Base-by-base conservation (phyloP, 1,284 basidiomycete species). In the Schizophyllum commune region DNA sequence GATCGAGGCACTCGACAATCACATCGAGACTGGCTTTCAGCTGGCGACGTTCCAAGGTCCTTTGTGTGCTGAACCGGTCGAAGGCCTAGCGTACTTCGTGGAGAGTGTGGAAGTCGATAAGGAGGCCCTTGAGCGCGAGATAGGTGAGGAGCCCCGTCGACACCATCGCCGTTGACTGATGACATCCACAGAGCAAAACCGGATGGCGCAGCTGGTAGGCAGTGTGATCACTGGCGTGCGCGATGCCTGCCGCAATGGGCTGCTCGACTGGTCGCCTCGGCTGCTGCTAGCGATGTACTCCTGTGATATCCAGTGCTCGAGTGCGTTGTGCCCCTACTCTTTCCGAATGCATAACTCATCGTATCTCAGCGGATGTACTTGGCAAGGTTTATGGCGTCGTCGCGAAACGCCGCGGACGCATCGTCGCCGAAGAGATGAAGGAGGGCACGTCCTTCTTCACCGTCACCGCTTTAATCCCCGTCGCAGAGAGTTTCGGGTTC, bases 221-320 rank as follows among this genome's bases (percentile, higher is more conserved):
- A 94, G 93, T 7, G 78, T 98, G 58, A 96, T 98, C 68, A 92
- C 96, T 17, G 83, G 88, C 6, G 86, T 95, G 54, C 84, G 91
- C 70, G 97, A 99, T 69, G 89, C 92, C 0, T 98, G 94, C 70
- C 83, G 91, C 62, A 87, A 86, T 65, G 95, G 91, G 0, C 73
- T 99, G 64, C 78, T 99, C 56, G 97, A 99, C 74, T 99, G 97
- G 97, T 97, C 94, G 7, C 97, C 97, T 17, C 83, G 97, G 53
- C 82, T 99, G 66, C 94, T 97, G 88, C 79, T 99, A 60, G 97
- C 97, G 1, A 98, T 98, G 94, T 99, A 99, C 75, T 90, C 91
- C 5, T 99, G 97, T 75, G 96, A 99, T 71, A 98, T 99, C 64
- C 97, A 98, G 77, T 94, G 96, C 1, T 95, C 96, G 8, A 94